Conservation (phyloP, 768 basidiomycete species). For the Termitomyces sp. region DNA sequence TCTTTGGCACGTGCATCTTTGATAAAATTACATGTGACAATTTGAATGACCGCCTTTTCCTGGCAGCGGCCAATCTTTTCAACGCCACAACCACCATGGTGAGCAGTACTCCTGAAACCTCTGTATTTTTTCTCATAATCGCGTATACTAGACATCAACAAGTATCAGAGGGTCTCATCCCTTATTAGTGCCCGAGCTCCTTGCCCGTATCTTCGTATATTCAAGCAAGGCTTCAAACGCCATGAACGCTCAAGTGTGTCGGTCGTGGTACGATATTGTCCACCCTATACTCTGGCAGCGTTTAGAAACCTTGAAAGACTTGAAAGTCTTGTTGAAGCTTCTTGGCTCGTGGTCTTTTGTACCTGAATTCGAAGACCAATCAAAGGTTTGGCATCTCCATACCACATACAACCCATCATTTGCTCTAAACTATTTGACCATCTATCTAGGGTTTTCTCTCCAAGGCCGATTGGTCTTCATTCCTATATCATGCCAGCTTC, state of each 20-base stretch:
- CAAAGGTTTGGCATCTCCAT: not conserved
- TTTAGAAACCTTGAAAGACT: not conserved
- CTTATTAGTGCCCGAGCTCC: not conserved
- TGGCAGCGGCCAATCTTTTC: too few relatives aligned
- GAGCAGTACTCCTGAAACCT: too few relatives aligned
- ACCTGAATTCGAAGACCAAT: not conserved
- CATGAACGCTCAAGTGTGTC: not conserved
- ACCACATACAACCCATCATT: not conserved
- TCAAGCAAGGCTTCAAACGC: slow-evolving; percentile 2
- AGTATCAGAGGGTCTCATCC: not conserved
- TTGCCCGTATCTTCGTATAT: not conserved
- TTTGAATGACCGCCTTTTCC: too few relatives aligned
- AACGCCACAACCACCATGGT: too few relatives aligned
- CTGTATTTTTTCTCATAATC: too few relatives aligned
- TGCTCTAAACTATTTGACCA: not conserved
- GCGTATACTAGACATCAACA: too few relatives aligned
- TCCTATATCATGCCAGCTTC: not conserved
- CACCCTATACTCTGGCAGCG: not conserved
- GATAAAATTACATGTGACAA: too few relatives aligned
- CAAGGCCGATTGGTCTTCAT: not conserved
- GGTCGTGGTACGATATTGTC: not conserved
- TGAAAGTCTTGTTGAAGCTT: not conserved
- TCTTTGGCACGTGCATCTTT: too few relatives aligned
- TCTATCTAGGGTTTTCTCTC: not conserved
- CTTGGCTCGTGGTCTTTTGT: not conserved